Conservation (phyloP, 2,329 filamentous ascomycete species). For the Alternaria solani region DNA sequence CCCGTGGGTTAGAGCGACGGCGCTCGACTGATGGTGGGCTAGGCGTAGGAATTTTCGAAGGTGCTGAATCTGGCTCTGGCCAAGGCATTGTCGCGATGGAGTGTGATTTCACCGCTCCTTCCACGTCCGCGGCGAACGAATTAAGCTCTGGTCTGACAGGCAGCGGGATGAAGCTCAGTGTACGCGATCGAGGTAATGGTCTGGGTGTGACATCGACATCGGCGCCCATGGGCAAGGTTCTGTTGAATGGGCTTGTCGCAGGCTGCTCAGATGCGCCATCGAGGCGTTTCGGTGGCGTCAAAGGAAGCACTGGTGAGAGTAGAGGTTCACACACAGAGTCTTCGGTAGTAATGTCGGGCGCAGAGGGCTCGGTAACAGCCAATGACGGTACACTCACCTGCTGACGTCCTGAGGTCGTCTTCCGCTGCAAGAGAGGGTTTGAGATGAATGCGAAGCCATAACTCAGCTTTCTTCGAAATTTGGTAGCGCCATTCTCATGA, state of each 20-base stretch:
- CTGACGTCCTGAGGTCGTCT: slow-evolving; percentile 27
- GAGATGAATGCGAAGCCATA: slow-evolving; percentile 45
- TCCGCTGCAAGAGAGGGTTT: slow-evolving; percentile 43
- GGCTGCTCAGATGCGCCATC: neutral
- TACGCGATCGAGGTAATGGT: slow-evolving; percentile 39
- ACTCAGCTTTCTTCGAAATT: slow-evolving; percentile 46
- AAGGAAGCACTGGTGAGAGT: slow-evolving; percentile 17
- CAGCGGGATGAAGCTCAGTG: slow-evolving; percentile 46
- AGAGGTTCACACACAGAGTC: slow-evolving; percentile 12
- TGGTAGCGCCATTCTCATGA: slow-evolving; percentile 26
- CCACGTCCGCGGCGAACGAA: slow-evolving; percentile 9
- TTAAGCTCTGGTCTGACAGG: slow-evolving; percentile 24
- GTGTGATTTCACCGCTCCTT: slow-evolving; percentile 14
- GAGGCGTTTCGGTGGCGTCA: slow-evolving; percentile 4
- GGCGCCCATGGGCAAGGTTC: neutral
- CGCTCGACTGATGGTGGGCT: slow-evolving; percentile 29
- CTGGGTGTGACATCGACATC: slow-evolving; percentile 28
- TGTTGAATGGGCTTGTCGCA: neutral
- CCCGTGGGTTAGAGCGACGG: slow-evolving; percentile 39
- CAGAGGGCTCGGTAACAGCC: slow-evolving; percentile 17
- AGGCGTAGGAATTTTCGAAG: slow-evolving; percentile 43
- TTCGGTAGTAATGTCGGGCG: slow-evolving; percentile 13
- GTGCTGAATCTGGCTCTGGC: slow-evolving; percentile 11
- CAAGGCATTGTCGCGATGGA: slow-evolving; percentile 10
- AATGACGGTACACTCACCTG: slow-evolving; percentile 17